Base-by-base conservation (phyloP, 768 basidiomycete genomes). In the Russula compacta region DNA sequence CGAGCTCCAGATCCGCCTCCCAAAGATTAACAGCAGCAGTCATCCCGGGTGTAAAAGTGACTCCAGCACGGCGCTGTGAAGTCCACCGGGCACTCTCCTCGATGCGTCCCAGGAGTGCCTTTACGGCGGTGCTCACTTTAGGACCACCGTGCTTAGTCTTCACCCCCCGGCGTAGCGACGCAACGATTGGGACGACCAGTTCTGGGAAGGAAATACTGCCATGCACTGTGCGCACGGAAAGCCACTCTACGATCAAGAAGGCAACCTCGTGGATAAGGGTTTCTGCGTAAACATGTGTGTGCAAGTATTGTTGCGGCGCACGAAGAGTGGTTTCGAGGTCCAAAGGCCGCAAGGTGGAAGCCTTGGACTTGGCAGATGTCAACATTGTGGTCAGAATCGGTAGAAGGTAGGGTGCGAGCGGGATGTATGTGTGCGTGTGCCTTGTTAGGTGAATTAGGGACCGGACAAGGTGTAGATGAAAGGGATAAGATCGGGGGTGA, bases 121-220 rank as follows among this genome's bases (percentile, higher is more conserved):
- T 98, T 24, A 92, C 77, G 42, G 77, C 66, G 2, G 76, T 79
- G 1, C 79, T 77, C 62, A 87, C 86, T 69, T 90, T 90, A 0
- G 75, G 72, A 12, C 69, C 61, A 50, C 74, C 67, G 58, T 80
- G 81, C 29, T 78, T 75, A 42, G 73, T 76, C 72, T 97, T 98
- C 65, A 95, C 67, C 57, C 82, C 78, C 65, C 87, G 86, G 47
- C 84, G 83, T 53, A 99, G 76, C 1, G 82, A 76, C 11, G 89
- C 79, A 15, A 85, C 74, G 40, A 94, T 76, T 3, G 95, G 94
- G 12, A 98, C 82, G 14, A 84, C 78, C 43, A 95, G 79, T 74
- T 99, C 97, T 2, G 97, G 95, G 79, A 97, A 98, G 0, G 92
- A 92, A 61, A 98, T 85, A 71, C 87, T 90, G 1, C 84, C 87